Base-by-base conservation (phyloP, 2,329 filamentous ascomycete genomes). In the Ophidiomyces ophidiicola region DNA sequence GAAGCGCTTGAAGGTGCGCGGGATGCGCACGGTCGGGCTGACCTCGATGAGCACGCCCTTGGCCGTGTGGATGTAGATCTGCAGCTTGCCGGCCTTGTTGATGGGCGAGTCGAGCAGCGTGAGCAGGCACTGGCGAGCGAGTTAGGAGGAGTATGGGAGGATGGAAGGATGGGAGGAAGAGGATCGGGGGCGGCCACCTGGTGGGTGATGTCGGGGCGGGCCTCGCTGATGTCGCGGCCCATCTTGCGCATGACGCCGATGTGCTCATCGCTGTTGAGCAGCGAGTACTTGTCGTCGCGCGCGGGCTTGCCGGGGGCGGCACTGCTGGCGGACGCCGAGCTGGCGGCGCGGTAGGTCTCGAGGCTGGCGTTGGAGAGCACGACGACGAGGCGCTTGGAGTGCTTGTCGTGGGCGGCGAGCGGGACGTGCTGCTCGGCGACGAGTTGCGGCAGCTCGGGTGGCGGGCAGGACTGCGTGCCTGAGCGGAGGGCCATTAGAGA, bases 231-330 rank as follows among this genome's bases (percentile, higher is more conserved):
- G 60, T 98, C 90, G 52, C 90, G 76, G 60, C 93, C 93, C 88
- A 96, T 96, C 71, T 96, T 98, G 56, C 90, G 81, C 86, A 98
- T 94, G 49, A 96, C 82, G 46, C 90, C 90, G 51, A 98, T 98
- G 60, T 98, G 90, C 65, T 98, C 90, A 58, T 98, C 90, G 63
- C 87, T 94, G 71, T 98, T 98, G 55, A 98, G 78, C 37, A 98
- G 71, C 45, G 88, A 93, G 65, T 93, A 98, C 63, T 96, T 96
- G 60, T 94, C 88, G 54, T 94, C 87, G n/a, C n/a, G n/a, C n/a
- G n/a, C n/a, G n/a, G n/a, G n/a, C 36, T 82, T 76, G 21, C 56
- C 46, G 19, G 37, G 43, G 7, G 32, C n/a, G 3, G 21, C 31
- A 24, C 41, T 44, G 44, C 76, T 68, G 59, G 76, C 63, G 2